Conservation (phyloP, 805 yeast species). For the Saccharomycopsis amapae region DNA sequence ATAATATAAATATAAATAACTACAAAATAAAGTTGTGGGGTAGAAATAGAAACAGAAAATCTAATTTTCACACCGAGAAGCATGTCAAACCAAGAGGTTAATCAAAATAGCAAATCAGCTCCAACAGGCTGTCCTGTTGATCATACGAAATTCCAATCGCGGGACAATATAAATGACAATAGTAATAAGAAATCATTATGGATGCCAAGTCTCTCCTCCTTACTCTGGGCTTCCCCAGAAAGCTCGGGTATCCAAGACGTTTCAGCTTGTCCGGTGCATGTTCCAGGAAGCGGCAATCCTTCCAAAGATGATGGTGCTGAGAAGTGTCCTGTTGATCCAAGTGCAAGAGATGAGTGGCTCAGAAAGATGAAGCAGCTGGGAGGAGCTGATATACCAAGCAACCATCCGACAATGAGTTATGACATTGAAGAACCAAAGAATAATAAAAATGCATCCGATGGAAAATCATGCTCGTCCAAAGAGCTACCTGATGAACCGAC, state of each 20-base stretch:
- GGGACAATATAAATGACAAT: not conserved
- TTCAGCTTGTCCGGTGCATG: constrained; percentile 46
- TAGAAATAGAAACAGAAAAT: too few species aligned
- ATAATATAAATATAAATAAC: too few species aligned
- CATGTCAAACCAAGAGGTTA: not conserved
- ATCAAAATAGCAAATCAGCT: not conserved
- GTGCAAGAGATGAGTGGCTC: constrained; percentile 54
- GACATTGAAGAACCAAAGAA: constrained; percentile 3
- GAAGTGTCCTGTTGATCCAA: constrained; percentile 62
- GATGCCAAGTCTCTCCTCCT: too few species aligned
- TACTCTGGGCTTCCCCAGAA: too few species aligned
- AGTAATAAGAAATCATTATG: too few species aligned
- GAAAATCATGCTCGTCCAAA: constrained; percentile 33
- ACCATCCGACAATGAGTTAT: not conserved
- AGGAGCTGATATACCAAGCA: not conserved
- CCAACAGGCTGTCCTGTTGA: constrained; percentile 12
- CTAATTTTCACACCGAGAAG: too few species aligned
- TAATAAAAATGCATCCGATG: not conserved
- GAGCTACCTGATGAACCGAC: constrained; percentile 31
- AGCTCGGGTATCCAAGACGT: constrained; percentile 19
- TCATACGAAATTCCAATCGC: not conserved
- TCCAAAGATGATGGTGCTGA: not conserved
- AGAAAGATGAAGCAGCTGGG: constrained; percentile 23
- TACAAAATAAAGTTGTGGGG: too few species aligned
- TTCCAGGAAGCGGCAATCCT: constrained; percentile 19